A percentile compares a stretch with the other conserved stretches of the same genome.
Evolutionary conservation across 495 filamentous ascomycete genomes (phyloP).

Genomic region (Xylaria flabelliformis): DNA sequence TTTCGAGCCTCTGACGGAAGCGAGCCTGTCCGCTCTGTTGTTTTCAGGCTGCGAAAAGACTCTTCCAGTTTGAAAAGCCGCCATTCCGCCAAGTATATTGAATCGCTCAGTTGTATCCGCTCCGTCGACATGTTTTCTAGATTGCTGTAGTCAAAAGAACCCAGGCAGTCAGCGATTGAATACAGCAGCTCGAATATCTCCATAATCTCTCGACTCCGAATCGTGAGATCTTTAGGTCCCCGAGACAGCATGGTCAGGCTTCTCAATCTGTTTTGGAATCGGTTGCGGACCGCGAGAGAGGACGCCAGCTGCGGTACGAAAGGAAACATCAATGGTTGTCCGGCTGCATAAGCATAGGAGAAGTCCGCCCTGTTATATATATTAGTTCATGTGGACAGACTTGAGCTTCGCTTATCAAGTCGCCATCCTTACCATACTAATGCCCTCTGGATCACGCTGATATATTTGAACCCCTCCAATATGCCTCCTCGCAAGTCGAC

Average conservation of each 20-base stretch:
- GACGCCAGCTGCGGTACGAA: constrained; percentile 41
- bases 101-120: constrained; percentile 38
- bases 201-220: constrained; percentile 35
- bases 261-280: constrained; percentile 36
- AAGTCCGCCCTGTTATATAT: constrained; percentile 37
- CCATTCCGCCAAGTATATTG: constrained; percentile 42
- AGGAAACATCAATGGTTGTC: constrained; percentile 37
- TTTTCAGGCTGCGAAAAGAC: constrained; percentile 28
- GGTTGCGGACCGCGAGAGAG: constrained; percentile 33
- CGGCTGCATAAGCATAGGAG: constrained; percentile 39
- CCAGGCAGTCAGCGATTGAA: constrained; percentile 38
- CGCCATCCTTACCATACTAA: constrained; percentile 37
- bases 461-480: constrained; percentile 40
- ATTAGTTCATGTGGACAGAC: constrained; percentile 16
- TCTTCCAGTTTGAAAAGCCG: constrained; percentile 39
- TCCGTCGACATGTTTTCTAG: constrained; percentile 35
- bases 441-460: constrained; percentile 38
- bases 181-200: constrained; percentile 39
- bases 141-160: constrained; percentile 38
- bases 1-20: constrained; percentile 22
- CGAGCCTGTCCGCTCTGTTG: constrained; percentile 26
- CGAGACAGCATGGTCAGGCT: constrained; percentile 29
- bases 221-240: constrained; percentile 29
- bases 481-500: constrained; percentile 40
- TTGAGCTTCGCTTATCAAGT: constrained; percentile 2